Evolutionary conservation across 495 filamentous ascomycete genomes (phyloP).

Genomic region (Entonaema liquescens): DNA sequence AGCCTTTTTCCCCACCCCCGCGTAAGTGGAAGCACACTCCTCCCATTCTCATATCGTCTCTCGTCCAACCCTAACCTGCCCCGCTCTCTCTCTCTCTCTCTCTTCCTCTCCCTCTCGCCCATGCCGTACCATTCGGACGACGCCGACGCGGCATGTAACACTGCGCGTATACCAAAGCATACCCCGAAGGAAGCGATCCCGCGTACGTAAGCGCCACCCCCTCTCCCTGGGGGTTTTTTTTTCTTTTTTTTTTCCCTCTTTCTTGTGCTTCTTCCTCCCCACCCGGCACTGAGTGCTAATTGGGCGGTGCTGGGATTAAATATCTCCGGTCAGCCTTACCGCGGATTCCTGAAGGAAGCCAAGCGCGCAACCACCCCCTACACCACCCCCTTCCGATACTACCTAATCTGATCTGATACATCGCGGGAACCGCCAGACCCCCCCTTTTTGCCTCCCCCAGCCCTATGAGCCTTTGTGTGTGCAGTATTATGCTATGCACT

Average conservation of each 20-base stretch:
- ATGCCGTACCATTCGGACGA: neutral
- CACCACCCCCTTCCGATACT: neutral
- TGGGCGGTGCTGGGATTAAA: neutral
- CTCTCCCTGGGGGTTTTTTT: neutral
- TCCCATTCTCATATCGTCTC: neutral
- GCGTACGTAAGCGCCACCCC: constrained; percentile 10
- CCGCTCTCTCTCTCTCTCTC: neutral
- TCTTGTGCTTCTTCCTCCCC: neutral
- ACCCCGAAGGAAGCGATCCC: constrained; percentile 4
- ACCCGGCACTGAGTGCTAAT: neutral
- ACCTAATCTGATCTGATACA: constrained; percentile 3
- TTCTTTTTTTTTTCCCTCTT: neutral
- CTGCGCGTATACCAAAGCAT: neutral
- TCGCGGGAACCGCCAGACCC: neutral
- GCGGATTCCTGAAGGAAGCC: constrained; percentile 3
- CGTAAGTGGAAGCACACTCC: neutral
- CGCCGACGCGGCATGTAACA: neutral
- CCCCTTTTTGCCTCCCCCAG: no score
- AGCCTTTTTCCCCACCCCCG: neutral
- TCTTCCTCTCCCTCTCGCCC: no score
- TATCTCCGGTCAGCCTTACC: constrained; percentile 7
- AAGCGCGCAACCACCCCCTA: neutral
- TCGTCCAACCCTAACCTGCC: neutral
- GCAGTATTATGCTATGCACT: no score
- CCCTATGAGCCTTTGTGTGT: neutral